Conservation (phyloP, 768 basidiomycete species). For the Pholiota microspora region DNA sequence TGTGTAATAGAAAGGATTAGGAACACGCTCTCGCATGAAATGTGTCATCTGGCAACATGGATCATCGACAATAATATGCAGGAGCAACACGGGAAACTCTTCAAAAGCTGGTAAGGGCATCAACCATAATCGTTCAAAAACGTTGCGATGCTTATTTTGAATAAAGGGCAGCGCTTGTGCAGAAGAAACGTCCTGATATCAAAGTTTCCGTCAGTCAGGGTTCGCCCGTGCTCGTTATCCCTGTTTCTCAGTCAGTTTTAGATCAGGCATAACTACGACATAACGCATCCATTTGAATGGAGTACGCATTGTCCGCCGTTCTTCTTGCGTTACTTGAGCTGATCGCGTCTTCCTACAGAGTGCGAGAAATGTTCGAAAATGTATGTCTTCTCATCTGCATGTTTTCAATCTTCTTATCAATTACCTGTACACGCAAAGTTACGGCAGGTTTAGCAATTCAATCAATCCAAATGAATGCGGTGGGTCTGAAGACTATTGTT, state of each 20-base stretch:
- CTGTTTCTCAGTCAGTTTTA: slow-evolving; percentile 21
- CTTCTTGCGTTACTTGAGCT: background rate
- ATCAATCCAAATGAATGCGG: slow-evolving; percentile 64
- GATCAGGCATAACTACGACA: slow-evolving; percentile 77
- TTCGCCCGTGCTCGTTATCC: no score
- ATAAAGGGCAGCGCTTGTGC: slow-evolving; percentile 69
- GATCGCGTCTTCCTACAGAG: slow-evolving; percentile 34
- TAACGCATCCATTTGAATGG: slow-evolving; percentile 72
- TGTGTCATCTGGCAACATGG: slow-evolving; percentile 92
- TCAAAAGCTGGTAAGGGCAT: slow-evolving; percentile 74
- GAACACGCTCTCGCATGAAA: slow-evolving; percentile 85
- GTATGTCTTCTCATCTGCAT: slow-evolving; percentile 32
- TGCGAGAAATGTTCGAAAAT: slow-evolving; percentile 63
- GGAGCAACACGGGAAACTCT: slow-evolving; percentile 72
- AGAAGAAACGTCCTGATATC: slow-evolving; percentile 65
- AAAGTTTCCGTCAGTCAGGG: slow-evolving; percentile 54
- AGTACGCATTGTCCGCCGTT: slow-evolving; percentile 38
- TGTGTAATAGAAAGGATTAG: slow-evolving; percentile 85
- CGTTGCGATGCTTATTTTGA: background rate
- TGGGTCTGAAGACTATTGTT: slow-evolving; percentile 23
- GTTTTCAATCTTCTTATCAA: no score
- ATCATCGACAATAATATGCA: slow-evolving; percentile 67
- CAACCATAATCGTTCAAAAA: no score
- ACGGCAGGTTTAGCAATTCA: slow-evolving; percentile 74
- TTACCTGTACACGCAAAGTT: slow-evolving; percentile 44